phyloP scores from a whole-genome alignment of 441 rosid genomes.

The Gossypium trilobum region DNA sequence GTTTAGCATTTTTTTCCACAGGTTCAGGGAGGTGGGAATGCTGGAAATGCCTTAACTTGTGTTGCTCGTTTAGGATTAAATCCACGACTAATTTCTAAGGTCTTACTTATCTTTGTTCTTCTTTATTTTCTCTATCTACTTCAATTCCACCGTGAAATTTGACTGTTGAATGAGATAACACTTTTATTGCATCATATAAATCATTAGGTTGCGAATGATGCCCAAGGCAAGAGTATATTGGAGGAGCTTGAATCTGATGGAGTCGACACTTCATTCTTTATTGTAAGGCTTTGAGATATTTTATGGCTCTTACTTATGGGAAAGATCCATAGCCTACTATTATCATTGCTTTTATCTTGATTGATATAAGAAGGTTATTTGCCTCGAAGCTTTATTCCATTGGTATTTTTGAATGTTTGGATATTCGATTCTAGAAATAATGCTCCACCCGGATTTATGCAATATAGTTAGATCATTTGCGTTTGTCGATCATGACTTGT shows the following conservation, averaged over 20 bases:
- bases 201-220: constrained; percentile 59
- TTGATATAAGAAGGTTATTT: background rate
- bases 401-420: background rate
- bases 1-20: constrained; percentile 17
- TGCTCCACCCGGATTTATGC: background rate
- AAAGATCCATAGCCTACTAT: background rate
- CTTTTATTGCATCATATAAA: background rate
- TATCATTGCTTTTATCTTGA: background rate
- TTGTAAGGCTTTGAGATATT: constrained; percentile 35
- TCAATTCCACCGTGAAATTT: background rate
- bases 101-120: constrained; percentile 10
- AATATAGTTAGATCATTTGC: background rate
- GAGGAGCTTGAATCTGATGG: constrained; percentile 68
- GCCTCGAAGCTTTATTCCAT: background rate
- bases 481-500: background rate
- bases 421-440: background rate
- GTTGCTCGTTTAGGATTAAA: constrained; percentile 65
- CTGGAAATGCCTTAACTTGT: constrained; percentile 67
- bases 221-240: constrained; percentile 57
- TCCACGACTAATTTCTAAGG: constrained; percentile 73
- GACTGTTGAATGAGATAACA: background rate
- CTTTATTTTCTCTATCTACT: constrained; percentile 5
- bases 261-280: constrained; percentile 62
- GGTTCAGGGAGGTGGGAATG: constrained; percentile 73
- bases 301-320: no score